Evolutionary conservation across 2,329 filamentous ascomycete genomes (phyloP), one percentile per base, ranked within the genome.

Genomic region (Penicillium nordicum): DNA sequence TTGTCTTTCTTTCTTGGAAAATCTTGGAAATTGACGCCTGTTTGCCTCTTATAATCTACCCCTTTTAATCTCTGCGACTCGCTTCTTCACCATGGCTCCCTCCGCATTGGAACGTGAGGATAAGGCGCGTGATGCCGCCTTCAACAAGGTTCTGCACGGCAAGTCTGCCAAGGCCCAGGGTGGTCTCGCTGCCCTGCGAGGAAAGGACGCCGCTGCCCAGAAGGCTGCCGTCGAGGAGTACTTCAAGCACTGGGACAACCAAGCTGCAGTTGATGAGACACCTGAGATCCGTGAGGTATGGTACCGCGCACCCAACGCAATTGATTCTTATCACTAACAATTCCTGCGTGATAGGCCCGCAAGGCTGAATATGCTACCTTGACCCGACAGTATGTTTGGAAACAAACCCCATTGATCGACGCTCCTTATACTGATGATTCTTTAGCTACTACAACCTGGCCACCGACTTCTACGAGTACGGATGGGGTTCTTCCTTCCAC

Each of bases 231-330:
- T 92, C 29, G 89, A 94, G 71, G 90, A 95, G 74, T 96, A 96
- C 79, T 96, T 96, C 81, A 95, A 95, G 82, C 92, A 96, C 74
- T 96, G 90, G 89, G 91, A 96, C 76, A 88, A 93, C 80, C 92
- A 95, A 78, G 77, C 79, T 44, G 88, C 80, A 45, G 86, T 83
- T 61, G 83, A 87, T 41, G 94, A 99, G 83, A 97, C 93, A 1
- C 84, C 87, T 53, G 90, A 88, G 69, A 87, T 84, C 66, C 86
- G 93, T 71, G 88, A 91, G 76, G 90, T 91, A 78, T 65, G 83
- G 36, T 45, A 21, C 12, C 34, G 21, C 3, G 8, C 37, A 25
- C n/a, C 2, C 2, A 14, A n/a, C 10, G 8, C 2, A 7, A 11
- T n/a, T 18, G 16, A 10, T 40, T 14, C 50, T 45, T 57, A n/a